Evolutionary conservation across 1,284 basidiomycete species (phyloP).

Genomic region (Ustilago esculenta): DNA sequence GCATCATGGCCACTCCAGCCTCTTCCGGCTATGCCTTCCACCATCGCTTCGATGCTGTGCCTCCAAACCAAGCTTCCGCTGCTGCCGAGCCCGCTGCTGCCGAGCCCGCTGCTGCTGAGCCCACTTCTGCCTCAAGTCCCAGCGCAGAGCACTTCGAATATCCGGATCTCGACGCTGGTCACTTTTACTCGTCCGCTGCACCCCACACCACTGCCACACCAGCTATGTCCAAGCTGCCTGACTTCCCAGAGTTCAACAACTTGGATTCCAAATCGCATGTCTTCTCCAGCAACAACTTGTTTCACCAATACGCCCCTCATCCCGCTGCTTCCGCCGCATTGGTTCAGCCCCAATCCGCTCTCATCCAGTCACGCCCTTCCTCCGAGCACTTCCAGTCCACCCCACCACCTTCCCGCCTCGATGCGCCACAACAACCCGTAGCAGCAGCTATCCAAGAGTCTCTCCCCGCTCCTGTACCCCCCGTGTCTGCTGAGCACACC

Average conservation of each 20-base stretch:
- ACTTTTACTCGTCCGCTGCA: slow-evolving; percentile 35
- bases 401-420: neutral
- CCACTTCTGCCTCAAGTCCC: neutral
- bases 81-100: too few species aligned
- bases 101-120: neutral
- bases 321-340: slow-evolving; percentile 22
- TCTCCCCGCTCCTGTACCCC: neutral
- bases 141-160: slow-evolving; percentile 30
- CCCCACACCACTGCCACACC: slow-evolving; percentile 15
- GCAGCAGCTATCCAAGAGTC: neutral
- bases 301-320: slow-evolving; percentile 36
- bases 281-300: slow-evolving; percentile 32
- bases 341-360: slow-evolving; percentile 41
- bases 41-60: slow-evolving; percentile 34
- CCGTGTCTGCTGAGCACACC: neutral
- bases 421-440: slow-evolving; percentile 1
- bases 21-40: slow-evolving; percentile 39
- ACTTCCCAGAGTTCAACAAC: slow-evolving; percentile 41
- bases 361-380: slow-evolving; percentile 24
- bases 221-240: slow-evolving; percentile 17
- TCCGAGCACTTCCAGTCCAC: slow-evolving; percentile 4
- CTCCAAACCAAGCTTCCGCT: slow-evolving; percentile 10
- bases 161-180: slow-evolving; percentile 41
- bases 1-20: slow-evolving; percentile 34
- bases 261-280: slow-evolving; percentile 27